Conservation (phyloP, 2,329 filamentous ascomycete species). For the Calonectria ilicicola region DNA sequence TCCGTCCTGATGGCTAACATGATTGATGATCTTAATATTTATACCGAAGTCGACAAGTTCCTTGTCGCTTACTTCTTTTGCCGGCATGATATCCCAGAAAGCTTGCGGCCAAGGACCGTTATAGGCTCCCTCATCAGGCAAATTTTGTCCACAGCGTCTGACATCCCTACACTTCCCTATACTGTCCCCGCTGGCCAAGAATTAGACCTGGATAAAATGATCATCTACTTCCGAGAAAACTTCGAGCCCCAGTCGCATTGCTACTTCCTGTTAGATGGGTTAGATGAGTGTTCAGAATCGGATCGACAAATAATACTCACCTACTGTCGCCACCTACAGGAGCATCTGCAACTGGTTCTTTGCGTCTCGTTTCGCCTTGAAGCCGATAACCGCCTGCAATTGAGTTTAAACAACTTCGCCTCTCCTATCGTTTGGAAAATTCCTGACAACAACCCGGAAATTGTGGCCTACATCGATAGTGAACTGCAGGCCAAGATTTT, state of each 20-base stretch:
- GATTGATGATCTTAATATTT: conserved; percentile 50
- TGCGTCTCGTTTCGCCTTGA: neutral
- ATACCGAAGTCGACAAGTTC: neutral
- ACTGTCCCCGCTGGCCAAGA: neutral
- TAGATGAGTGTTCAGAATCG: conserved; percentile 27
- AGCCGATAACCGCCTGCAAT: neutral
- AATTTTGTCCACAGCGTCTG: conserved; percentile 38
- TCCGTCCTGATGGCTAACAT: conserved; percentile 59
- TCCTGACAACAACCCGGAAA: conserved; percentile 41
- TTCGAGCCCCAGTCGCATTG: neutral
- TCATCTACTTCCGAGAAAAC: neutral
- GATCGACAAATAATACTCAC: neutral
- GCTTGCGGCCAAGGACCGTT: conserved; percentile 43
- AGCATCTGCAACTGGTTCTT: neutral
- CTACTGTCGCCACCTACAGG: neutral
- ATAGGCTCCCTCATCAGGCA: conserved; percentile 51
- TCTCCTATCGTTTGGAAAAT: neutral
- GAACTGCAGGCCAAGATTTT: conserved; percentile 27
- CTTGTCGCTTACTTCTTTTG: conserved; percentile 51
- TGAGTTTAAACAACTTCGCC: neutral
- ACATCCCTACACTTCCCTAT: neutral
- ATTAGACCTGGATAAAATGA: neutral
- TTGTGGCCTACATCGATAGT: conserved; percentile 29
- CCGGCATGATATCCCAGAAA: conserved; percentile 44
- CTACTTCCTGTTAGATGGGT: conserved; percentile 29